phyloP scores from a whole-genome alignment of 2,329 filamentous ascomycete species.

The Thelonectria olida region DNA sequence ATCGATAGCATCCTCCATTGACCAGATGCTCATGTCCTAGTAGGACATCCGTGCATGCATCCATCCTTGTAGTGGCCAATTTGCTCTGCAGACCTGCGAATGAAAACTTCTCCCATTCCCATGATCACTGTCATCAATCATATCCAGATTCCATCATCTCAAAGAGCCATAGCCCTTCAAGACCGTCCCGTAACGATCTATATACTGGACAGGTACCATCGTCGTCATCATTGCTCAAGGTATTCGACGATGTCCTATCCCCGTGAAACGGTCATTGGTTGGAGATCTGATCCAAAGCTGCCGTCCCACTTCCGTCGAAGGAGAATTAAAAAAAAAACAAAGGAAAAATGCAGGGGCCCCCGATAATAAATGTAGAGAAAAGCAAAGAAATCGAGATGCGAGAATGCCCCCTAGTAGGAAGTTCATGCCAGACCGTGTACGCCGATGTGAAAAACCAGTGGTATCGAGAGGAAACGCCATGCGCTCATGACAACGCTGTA shows the following conservation, averaged over 20 bases:
- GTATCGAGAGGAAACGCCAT: conserved; percentile 56
- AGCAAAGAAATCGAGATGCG: conserved; percentile 10
- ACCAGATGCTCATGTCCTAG: neutral
- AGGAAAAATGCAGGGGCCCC: conserved; percentile 28
- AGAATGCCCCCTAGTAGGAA: conserved; percentile 35
- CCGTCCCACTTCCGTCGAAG: conserved; percentile 23
- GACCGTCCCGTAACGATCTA: conserved; percentile 38
- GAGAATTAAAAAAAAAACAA: conserved; percentile 32
- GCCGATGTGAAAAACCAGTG: conserved; percentile 48
- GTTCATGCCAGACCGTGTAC: conserved; percentile 38
- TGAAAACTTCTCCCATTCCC: conserved; percentile 20
- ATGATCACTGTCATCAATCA: conserved; percentile 39
- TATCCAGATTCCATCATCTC: conserved; percentile 37
- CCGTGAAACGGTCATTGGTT: neutral
- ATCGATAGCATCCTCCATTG: neutral
- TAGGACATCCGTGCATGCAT: conserved; percentile 21
- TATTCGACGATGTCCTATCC: conserved; percentile 3
- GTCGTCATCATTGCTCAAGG: conserved; percentile 28
- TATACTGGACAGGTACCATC: conserved; percentile 34
- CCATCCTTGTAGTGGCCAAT: conserved; percentile 27
- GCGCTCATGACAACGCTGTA: conserved; percentile 52
- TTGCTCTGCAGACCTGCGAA: conserved; percentile 36
- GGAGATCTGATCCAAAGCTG: neutral
- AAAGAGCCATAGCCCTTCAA: conserved; percentile 23
- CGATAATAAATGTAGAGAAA: conserved; percentile 9